These are phyloP conservation scores for Aureobasidium mangrovei DNA, from an alignment of 2,329 filamentous ascomycete species.

Conservation along the genomic window DNA sequence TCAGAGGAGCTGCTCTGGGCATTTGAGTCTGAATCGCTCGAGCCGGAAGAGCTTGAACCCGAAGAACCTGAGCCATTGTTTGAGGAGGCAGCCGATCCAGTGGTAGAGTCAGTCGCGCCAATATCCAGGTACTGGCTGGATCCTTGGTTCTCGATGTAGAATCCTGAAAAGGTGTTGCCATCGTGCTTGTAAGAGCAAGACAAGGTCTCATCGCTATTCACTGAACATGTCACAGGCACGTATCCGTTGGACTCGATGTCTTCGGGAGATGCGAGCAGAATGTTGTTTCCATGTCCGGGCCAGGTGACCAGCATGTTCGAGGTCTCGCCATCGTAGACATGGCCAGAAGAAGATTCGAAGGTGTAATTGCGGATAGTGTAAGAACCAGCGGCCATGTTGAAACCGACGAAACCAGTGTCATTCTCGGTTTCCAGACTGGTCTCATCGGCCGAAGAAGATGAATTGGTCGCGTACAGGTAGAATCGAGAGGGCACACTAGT, in stretches of 20 bases:
- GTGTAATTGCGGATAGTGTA: conserved; percentile 2
- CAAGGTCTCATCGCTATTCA: not conserved
- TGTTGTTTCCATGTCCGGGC: conserved; percentile 2
- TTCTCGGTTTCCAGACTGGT: conserved; percentile 3
- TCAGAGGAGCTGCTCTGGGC: no score
- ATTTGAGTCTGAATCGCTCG: not conserved
- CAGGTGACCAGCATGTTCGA: not conserved
- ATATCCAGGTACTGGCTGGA: conserved; percentile 7
- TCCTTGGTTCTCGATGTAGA: not conserved
- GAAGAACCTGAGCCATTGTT: not conserved
- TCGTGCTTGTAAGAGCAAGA: conserved; percentile 2
- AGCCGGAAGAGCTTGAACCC: not conserved
- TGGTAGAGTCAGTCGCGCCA: not conserved
- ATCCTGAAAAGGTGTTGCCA: not conserved
- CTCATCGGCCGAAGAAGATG: conserved; percentile 8
- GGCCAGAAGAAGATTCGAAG: not conserved
- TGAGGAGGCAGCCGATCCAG: not conserved
- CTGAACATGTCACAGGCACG: not conserved
- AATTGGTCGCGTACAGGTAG: conserved; percentile 7
- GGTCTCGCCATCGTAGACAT: conserved; percentile 2
- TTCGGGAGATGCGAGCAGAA: not conserved
- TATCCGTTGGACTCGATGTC: not conserved
- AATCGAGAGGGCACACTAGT: not conserved
- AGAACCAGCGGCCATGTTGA: conserved; percentile 3
- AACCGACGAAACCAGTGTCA: not conserved